These are phyloP conservation scores for Colletotrichum tamarilloi DNA, from an alignment of 2,329 filamentous ascomycete genomes.

Conservation along the genomic window DNA sequence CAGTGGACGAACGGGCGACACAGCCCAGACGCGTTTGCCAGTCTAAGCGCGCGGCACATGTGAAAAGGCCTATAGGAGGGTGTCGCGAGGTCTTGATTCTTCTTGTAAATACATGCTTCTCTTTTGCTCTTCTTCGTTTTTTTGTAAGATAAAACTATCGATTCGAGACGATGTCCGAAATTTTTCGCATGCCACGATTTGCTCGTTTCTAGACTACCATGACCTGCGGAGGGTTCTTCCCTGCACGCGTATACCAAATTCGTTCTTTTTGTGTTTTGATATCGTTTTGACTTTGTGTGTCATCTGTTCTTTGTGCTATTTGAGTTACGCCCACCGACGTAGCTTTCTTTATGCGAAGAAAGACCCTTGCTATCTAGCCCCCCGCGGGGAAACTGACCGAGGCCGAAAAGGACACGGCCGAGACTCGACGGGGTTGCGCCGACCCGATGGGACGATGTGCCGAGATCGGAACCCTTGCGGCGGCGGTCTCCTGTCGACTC, in stretches of 20 bases:
- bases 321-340: neutral
- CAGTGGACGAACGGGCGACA: conserved; percentile 77
- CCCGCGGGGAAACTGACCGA: too few species aligned
- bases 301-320: neutral
- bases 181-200: neutral
- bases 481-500: neutral
- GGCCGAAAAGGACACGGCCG: neutral
- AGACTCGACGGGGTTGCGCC: too few species aligned
- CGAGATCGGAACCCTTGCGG: conserved; percentile 15
- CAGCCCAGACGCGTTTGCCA: conserved; percentile 84
- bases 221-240: neutral
- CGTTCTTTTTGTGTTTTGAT: neutral
- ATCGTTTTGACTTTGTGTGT: neutral
- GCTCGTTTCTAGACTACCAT: conserved; percentile 3
- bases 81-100: neutral
- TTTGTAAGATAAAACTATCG: conserved; percentile 22
- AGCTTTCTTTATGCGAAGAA: neutral
- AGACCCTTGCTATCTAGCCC: too few species aligned
- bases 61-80: conserved; percentile 33
- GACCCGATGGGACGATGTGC: neutral
- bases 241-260: neutral
- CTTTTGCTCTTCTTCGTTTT: neutral
- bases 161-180: neutral
- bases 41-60: conserved; percentile 72
- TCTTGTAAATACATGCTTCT: conserved; percentile 25